Base-by-base conservation (phyloP, 75 land plant species). In the Cupressus sempervirens region DNA sequence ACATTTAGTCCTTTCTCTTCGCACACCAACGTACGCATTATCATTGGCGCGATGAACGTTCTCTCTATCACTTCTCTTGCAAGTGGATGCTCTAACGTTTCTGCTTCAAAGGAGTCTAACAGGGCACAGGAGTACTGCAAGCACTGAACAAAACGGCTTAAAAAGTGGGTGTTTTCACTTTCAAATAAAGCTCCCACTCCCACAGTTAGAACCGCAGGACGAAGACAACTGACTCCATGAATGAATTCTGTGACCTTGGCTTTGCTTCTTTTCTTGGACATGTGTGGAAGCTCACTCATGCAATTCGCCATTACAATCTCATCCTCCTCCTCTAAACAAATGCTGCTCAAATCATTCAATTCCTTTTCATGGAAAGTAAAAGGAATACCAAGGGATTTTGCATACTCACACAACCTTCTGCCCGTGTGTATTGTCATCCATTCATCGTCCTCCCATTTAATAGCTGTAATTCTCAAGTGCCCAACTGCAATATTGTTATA, bases 61-160 rank as follows among this genome's bases (percentile, higher is more conserved):
- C 88, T 76, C 84, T 93, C 95, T 67, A 93, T 92, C 83, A 90
- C 58, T 3, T 80, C 84, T 26, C 93, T 43, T 4, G 91, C 92
- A 30, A 84, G 68, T 4, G 84, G 76, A 38, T 93, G 90, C 62
- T 82, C 84, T 20, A 88, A 88, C 16, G 90, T 85, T 68, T 92
- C 89, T 0, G 93, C 95, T 79, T 92, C 95, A 23, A 94, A 83
- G 14, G 95, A 90, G 89, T 94, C 93, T 32, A 88, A 90, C 2
- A 94, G 26, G 26, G 95, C 92, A 20, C 92, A 92, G 85, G 87
- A 89, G 56, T 91, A 89, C 45, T 89, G 89, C 84, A 94, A 82
- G 23, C 89, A 82, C 85, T 90, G 93, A 88, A 89, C 86, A 86
- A 90, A 90, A 26, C 83, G 72, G 30, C 74, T 58, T 16, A 86